Base-by-base conservation (phyloP, 1,284 basidiomycete genomes). In the Pseudozyma sp. region DNA sequence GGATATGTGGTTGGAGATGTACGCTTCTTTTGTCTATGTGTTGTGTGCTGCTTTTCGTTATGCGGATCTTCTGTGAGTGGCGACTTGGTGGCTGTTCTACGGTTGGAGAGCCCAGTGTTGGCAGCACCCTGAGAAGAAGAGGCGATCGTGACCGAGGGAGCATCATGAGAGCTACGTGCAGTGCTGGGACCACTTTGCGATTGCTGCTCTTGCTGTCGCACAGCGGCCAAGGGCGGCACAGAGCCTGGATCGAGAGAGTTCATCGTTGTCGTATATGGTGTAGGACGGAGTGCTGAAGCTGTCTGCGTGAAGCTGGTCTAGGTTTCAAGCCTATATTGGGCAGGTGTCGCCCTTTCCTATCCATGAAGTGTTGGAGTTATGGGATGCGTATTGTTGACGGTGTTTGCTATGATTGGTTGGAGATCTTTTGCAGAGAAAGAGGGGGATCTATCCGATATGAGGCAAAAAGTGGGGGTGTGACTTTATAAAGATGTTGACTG, bases 201-300 rank as follows among this genome's bases (percentile, higher is more conserved):
- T 38, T 21, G 61, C 38, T 51, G 43, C 13, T 44, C 45, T 31
- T 49, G 52, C 14, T 44, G 59, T 34, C 45, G 56, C 3, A 72
- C 58, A n/a, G 64, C 47, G 49, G 47, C 49, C 3, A 73, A 52
- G 5, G 71, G 54, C 18, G 66, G 65, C 18, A 69, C 66, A 1
- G 71, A 69, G 51, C 62, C 66, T 4, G 71, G 61, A 16, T 74
- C 71, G 45, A 69, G 51, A 12, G 71, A 65, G 55, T 66, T 69
- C 71, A 74, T 74, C 45, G 7, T 59, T 31, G 12, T 14, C 8
- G 8, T 49, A 14, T 48, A n/a, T 40, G 55, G 8, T 34, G 12
- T 50, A 31, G 3, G 25, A 31, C 25, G 25, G 25, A 31, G 25
- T 31, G 25, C 25, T 31, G 25, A 31, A 31, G 6, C 25, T 31